Evolutionary conservation across 176 grass and related monocot genomes (phyloP), one percentile per base, ranked within the genome.

Genomic region (Raddia distichophylla): DNA sequence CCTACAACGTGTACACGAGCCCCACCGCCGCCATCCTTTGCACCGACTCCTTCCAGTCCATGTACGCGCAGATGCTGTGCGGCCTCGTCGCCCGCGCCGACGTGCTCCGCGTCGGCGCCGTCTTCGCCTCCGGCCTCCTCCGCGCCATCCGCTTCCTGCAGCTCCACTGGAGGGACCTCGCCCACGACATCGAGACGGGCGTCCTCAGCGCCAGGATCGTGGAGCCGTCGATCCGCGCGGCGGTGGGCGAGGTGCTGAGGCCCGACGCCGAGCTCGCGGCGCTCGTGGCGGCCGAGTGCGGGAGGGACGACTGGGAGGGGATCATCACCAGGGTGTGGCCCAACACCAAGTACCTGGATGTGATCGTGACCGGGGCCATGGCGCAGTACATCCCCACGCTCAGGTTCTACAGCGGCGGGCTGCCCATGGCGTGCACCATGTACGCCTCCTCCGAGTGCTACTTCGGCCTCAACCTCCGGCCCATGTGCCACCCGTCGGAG

Each of bases 391-490:
- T 98, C 75, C 95, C 95, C 3, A 98, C 88, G 58, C 92, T 98
- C 60, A 86, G 88, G 71, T 98, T 89, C 90, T 95, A 95, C 83
- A 91, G 95, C 80, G 88, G 86, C 7, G 84, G 92, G 9, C 86
- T 98, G 0, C 95, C 95, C 33, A 94, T 98, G 92, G 86, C 92
- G 20, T 98, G 92, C 82, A 95, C 95, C 77, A 98, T 98, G 95
- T 98, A 98, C 77, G 95, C 95, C 0, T 98, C 95, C 2, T 98
- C 95, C 2, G 95, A 98, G 85, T 98, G 95, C 79, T 98, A 98
- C 88, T 98, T 98, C 77, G 95, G 95, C 7, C 90, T 98, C 22
- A 98, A 98, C 78, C 90, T 98, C 74, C 91, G 87, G 1, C 95
- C 95, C 10, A 95, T 98, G 92, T 91, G 84, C 86, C 81, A 93